Base-by-base conservation (phyloP, 495 filamentous ascomycete genomes). In the Poronia punctata region DNA sequence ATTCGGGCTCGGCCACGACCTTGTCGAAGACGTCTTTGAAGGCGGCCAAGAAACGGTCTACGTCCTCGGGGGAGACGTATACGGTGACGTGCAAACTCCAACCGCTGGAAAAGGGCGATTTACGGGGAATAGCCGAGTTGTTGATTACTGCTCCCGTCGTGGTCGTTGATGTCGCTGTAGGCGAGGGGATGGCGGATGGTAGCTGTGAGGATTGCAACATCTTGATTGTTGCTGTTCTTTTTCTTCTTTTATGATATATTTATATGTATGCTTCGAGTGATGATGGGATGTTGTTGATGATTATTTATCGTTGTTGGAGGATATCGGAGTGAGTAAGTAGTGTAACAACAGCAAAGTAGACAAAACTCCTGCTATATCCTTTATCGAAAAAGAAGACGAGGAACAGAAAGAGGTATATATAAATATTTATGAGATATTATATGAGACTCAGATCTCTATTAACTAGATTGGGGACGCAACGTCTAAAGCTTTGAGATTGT, bases 1-100 rank as follows among this genome's bases (percentile, higher is more conserved):
- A 70, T 21, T 72, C 64, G 1, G 66, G 64, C 49, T 74, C 70
- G 4, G 54, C 59, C 4, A 59, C 50, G 3, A 73, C 64, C 9
- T 52, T 46, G 17, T 68, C 63, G 38, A 68, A 72, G 29, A 61
- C 53, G 3, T 53, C 47, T 21, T 64, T 64, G 14, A 68, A 56
- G 4, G 49, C 56, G 10, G 60, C 56, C 17, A 72, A 49, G 60
- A 70, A 75, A 12, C 46, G 58, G 17, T 56, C 44, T 10, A 66
- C 41, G 53, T 72, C 60, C 11, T 61, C 52, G 5, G 68, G 61
- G 9, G 61, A 56, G 20, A 74, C 57, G 32, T 62, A 49, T 8
- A 74, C 52, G 2, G 59, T 67, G 19, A 71, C 56, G 30, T 74
- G 67, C 19, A 72, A 49, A 34, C 56, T 58, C 35, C 45, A 38